These are phyloP conservation scores for Ensete glaucum DNA, from an alignment of 176 grass and related monocot species.

Conservation along the genomic window DNA sequence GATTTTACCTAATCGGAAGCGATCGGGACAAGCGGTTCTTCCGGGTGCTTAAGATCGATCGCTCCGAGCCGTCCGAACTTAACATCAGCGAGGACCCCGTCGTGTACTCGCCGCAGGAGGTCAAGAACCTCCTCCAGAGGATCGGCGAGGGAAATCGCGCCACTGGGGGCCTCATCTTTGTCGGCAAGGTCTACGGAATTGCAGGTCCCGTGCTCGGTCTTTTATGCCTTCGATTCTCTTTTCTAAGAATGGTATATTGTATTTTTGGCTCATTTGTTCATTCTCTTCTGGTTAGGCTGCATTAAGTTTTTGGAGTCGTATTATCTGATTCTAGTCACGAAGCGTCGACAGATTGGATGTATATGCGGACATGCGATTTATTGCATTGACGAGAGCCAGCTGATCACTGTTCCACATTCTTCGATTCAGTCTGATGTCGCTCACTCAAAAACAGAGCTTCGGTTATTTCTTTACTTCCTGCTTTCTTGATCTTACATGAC, in stretches of 20 bases:
- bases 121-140: conserved; percentile 81
- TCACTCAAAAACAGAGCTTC: conserved; percentile 74
- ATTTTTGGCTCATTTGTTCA: not conserved
- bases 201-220: conserved; percentile 36
- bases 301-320: conserved; percentile 96
- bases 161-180: conserved; percentile 67
- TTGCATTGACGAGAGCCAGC: conserved; percentile 79
- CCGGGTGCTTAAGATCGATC: conserved; percentile 96
- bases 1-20: conserved; percentile 91
- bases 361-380: conserved; percentile 90
- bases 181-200: conserved; percentile 88
- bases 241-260: not conserved
- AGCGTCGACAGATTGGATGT: conserved; percentile 72
- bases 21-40: conserved; percentile 80
- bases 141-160: conserved; percentile 82
- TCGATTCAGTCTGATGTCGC: conserved; percentile 81
- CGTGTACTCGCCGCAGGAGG: conserved; percentile 73
- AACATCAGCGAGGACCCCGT: conserved; percentile 88
- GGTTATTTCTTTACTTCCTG: conserved; percentile 29
- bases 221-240: not conserved
- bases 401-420: conserved; percentile 74
- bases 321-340: conserved; percentile 90
- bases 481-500: not conserved
- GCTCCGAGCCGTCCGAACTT: conserved; percentile 74
- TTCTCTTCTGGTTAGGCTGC: conserved; percentile 39